Evolutionary conservation across 495 filamentous ascomycete species (phyloP), one percentile per base, ranked within the genome.

Genomic region (Beverwykella pulmonaria): DNA sequence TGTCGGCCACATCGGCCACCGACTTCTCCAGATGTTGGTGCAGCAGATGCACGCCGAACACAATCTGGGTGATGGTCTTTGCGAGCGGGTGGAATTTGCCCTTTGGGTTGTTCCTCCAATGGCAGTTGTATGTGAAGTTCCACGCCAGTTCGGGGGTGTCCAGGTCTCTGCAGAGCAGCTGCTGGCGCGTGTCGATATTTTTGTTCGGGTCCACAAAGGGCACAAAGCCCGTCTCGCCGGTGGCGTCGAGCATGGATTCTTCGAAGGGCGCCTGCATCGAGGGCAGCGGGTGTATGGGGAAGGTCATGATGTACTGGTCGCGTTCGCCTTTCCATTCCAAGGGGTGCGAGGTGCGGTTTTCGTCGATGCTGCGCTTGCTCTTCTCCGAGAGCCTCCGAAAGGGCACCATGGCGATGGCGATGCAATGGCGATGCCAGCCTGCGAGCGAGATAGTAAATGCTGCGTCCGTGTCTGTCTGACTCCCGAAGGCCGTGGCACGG

Each of bases 181-280:
- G 84, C 27, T 91, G 87, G 46, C 91, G 83, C 6, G 83, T 80
- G n/a, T 72, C 65, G 39, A 68, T 20, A 54, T 25, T 63, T 30
- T 59, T 63, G 58, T 62, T 58, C 12, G 70, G 70, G 63, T 39
- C 50, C 7, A 56, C 36, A 47, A 61, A 68, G 59, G 66, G 69
- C 20, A 60, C 67, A 5, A 76, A 64, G 26, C 73, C 78, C 17
- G 76, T 77, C 23, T 79, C 73, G 12, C 78, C 75, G 10, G 85
- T 83, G 20, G 89, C 86, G 71, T 96, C 92, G 26, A 84, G 67
- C 57, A 98, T 88, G 1, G 92, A 97, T 77, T 98, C 94, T 73
- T 93, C 90, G 73, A 98, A 97, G 52, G 94, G 91, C 53, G 86
- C 90, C 73, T 97, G 94, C 82, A 98, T 90, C 54, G 86, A 85